phyloP scores from a whole-genome alignment of 2,329 filamentous ascomycete genomes.

The Neofusicoccum ribis region DNA sequence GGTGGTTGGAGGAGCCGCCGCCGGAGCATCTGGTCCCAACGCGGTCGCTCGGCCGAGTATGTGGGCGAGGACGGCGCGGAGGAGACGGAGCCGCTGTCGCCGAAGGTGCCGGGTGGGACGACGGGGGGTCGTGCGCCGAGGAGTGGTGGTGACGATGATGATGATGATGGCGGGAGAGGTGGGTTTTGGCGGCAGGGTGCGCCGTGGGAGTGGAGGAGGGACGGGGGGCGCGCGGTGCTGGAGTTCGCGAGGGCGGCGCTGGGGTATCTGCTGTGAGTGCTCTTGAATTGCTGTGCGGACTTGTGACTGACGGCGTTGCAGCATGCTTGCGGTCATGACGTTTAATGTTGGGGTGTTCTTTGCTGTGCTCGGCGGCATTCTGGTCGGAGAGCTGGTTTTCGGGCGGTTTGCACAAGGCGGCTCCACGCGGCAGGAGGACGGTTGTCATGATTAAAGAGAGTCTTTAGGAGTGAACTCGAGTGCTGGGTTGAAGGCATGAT shows the following conservation, averaged over 20 bases:
- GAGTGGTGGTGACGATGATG: background rate
- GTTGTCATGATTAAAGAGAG: slow-evolving; percentile 28
- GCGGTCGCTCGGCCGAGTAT: background rate
- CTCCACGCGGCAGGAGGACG: slow-evolving; percentile 28
- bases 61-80: slow-evolving; percentile 21
- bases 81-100: slow-evolving; percentile 27
- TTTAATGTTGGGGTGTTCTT: slow-evolving; percentile 35
- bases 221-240: slow-evolving; percentile 26
- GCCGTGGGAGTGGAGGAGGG: slow-evolving; percentile 26
- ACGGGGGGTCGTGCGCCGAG: no score
- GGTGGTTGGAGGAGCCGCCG: background rate
- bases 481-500: no score
- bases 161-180: background rate
- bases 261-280: slow-evolving; percentile 32
- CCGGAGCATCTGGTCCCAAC: background rate
- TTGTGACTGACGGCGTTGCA: slow-evolving; percentile 13
- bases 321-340: slow-evolving; percentile 36
- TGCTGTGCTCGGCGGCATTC: slow-evolving; percentile 31
- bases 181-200: slow-evolving; percentile 27
- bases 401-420: slow-evolving; percentile 29
- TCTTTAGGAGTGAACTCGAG: no score
- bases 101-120: background rate
- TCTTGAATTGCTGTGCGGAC: background rate
- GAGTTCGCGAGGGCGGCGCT: slow-evolving; percentile 31
- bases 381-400: slow-evolving; percentile 32